These are phyloP conservation scores for Aspergillus neotritici DNA, from an alignment of 2,329 filamentous ascomycete genomes.

Conservation along the genomic window DNA sequence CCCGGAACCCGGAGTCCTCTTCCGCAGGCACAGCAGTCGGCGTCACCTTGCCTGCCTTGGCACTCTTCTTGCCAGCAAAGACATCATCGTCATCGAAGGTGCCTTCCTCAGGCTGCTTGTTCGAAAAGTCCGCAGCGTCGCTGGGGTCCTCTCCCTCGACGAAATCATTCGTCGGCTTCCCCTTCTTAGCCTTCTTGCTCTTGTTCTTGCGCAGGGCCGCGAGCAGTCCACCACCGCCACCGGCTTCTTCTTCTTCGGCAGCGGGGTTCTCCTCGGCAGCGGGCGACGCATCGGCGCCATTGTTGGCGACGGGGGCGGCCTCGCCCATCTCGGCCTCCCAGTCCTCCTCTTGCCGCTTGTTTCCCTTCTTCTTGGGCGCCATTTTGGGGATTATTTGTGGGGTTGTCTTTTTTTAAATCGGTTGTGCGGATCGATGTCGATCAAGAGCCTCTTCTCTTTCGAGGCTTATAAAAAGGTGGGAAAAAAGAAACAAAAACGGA, in stretches of 20 bases:
- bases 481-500: background rate
- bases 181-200: slow-evolving; percentile 88
- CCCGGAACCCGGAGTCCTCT: slow-evolving; percentile 55
- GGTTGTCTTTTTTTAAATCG: too few species aligned
- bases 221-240: slow-evolving; percentile 63
- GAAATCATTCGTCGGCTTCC: slow-evolving; percentile 65
- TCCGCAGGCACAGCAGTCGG: slow-evolving; percentile 42
- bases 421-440: too few species aligned
- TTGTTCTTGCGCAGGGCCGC: slow-evolving; percentile 75
- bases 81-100: slow-evolving; percentile 79
- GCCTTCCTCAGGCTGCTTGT: slow-evolving; percentile 74
- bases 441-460: too few species aligned
- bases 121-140: slow-evolving; percentile 44
- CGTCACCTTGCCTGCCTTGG: slow-evolving; percentile 48
- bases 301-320: slow-evolving; percentile 45
- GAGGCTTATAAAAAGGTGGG: background rate
- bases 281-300: slow-evolving; percentile 42
- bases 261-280: slow-evolving; percentile 43
- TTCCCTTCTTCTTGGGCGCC: slow-evolving; percentile 93
- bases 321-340: slow-evolving; percentile 94
- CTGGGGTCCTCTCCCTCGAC: slow-evolving; percentile 62
- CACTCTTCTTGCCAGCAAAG: slow-evolving; percentile 61
- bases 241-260: slow-evolving; percentile 51
- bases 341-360: slow-evolving; percentile 79
- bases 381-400: slow-evolving; percentile 45